A percentile compares a stretch with the other conserved stretches of the same genome.
phyloP scores from a whole-genome alignment of 495 filamentous ascomycete species.

The Aspergillus sparsus region DNA sequence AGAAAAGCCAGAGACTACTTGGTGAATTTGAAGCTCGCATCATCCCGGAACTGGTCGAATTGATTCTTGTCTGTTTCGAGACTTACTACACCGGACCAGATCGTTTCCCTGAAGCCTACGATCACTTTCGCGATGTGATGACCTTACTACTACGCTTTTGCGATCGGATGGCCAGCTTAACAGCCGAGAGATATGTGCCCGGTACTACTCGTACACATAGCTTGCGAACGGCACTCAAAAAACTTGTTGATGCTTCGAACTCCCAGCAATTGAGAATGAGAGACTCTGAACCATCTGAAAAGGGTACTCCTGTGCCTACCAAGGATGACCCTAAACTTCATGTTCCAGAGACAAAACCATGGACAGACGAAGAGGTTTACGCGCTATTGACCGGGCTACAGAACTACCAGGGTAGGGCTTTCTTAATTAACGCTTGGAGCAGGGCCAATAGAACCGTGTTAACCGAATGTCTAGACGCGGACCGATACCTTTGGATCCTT shows the following conservation, averaged over 20 bases:
- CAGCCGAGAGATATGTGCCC: conserved; percentile 2
- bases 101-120: conserved; percentile 11
- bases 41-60: conserved; percentile 24
- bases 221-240: conserved; percentile 9
- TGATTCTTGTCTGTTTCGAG: conserved; percentile 27
- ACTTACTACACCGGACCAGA: conserved; percentile 19
- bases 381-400: conserved; percentile 26
- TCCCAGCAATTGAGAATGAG: neutral
- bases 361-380: conserved; percentile 21
- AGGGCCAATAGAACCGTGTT: neutral
- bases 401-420: conserved; percentile 24
- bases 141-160: conserved; percentile 21
- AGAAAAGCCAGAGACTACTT: conserved; percentile 13
- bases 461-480: conserved; percentile 7
- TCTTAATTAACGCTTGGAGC: neutral
- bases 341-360: conserved; percentile 7
- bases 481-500: conserved; percentile 26
- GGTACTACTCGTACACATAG: neutral
- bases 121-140: conserved; percentile 20
- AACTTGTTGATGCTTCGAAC: conserved; percentile 15
- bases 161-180: conserved; percentile 15
- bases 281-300: neutral
- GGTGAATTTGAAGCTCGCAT: conserved; percentile 29
- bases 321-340: no score
- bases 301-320: no score